Conservation (phyloP, 345 rosid species). For the Pugionium cornutum region DNA sequence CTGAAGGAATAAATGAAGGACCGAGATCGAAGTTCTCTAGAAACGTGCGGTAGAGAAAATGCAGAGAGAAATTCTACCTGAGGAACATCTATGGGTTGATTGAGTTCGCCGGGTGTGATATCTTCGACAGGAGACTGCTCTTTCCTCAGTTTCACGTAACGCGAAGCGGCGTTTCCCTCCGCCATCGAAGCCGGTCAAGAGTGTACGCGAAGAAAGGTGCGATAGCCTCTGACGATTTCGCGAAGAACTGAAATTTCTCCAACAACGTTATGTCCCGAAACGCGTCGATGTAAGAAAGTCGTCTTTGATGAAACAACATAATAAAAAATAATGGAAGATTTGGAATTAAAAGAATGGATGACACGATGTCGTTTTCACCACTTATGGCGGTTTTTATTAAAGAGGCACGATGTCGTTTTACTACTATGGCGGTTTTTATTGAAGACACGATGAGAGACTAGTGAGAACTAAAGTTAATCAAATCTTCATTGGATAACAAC, state of each 20-base stretch:
- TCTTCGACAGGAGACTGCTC: conserved; percentile 67
- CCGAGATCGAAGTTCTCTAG: conserved; percentile 17
- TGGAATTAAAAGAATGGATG: background rate
- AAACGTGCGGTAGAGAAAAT: conserved; percentile 8
- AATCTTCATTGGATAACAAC: conserved; percentile 6
- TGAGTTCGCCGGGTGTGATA: conserved; percentile 86
- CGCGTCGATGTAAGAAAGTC: conserved; percentile 22
- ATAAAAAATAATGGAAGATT: background rate
- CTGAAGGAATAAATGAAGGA: conserved; percentile 14
- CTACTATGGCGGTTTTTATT: too few relatives aligned
- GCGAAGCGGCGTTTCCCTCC: conserved; percentile 55
- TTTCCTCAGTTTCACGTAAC: conserved; percentile 65
- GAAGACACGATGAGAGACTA: background rate
- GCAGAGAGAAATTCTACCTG: conserved; percentile 45
- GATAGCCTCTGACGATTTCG: conserved; percentile 1
- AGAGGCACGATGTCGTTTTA: too few relatives aligned
- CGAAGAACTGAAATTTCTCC: conserved; percentile 4
- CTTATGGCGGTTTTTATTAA: background rate
- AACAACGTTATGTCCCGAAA: conserved; percentile 4
- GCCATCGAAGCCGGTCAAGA: conserved; percentile 51
- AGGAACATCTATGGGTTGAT: conserved; percentile 87
- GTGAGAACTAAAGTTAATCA: background rate
- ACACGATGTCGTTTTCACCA: conserved; percentile 32
- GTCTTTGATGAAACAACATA: background rate
- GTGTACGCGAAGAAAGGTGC: background rate